Percentiles rank a stretch among this genome's conserved stretches.
Conservation (phyloP, 2,329 filamentous ascomycete genomes). For the Botrytis fabae region DNA sequence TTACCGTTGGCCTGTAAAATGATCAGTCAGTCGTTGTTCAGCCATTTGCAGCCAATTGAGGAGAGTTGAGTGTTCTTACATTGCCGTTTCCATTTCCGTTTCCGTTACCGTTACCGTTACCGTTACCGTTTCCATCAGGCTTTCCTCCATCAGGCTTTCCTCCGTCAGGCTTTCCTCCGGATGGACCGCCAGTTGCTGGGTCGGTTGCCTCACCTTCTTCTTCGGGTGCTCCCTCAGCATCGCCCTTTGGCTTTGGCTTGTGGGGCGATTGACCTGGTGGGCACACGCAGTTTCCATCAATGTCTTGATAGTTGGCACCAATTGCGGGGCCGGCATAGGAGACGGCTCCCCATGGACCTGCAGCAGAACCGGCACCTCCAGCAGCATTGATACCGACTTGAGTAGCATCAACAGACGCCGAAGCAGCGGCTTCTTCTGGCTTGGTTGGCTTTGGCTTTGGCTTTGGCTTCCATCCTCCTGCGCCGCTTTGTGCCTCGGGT, state of each 20-base stretch:
- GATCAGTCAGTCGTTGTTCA: background rate
- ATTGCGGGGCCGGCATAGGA: background rate
- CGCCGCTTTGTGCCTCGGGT: background rate
- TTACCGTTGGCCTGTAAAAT: background rate
- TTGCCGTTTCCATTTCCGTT: background rate
- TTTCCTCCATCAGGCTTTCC: background rate
- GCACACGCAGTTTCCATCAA: slow-evolving; percentile 8
- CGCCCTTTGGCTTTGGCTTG: background rate
- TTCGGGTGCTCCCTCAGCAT: background rate
- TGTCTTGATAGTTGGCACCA: slow-evolving; percentile 7
- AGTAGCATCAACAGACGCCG: background rate
- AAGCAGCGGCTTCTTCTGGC: background rate
- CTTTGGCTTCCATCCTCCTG: background rate
- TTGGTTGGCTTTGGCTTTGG: background rate
- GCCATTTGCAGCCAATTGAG: too few species aligned
- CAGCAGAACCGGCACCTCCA: background rate
- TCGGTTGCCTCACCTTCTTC: background rate
- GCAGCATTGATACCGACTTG: background rate
- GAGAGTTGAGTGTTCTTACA: background rate
- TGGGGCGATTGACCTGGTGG: background rate
- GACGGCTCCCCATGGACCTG: background rate
- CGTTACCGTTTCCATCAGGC: background rate
- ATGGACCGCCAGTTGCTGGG: background rate
- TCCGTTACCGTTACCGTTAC: background rate
- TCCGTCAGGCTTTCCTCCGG: background rate